phyloP scores from a whole-genome alignment of 129 eudicot species.

The Ambrosia trifida region DNA sequence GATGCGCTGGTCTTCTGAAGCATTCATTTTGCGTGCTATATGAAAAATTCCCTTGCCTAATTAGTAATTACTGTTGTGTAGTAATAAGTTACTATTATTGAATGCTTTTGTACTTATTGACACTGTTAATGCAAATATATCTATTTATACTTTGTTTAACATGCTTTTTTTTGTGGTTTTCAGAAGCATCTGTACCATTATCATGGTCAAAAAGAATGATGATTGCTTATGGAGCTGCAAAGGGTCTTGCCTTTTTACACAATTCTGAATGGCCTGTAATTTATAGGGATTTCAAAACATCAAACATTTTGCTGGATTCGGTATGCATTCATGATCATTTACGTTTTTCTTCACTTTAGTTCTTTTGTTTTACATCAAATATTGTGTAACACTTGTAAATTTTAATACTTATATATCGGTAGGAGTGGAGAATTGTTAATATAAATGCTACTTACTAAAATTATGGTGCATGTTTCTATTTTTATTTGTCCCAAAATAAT shows the following conservation, averaged over 20 bases:
- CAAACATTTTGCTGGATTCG: constrained; percentile 80
- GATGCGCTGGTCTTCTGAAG: too few relatives aligned
- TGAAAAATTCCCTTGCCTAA: background rate
- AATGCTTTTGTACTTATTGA: background rate
- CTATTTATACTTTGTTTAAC: constrained; percentile 32
- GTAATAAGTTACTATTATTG: background rate
- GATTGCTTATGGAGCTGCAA: constrained; percentile 98
- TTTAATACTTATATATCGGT: too few relatives aligned
- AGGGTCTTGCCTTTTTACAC: constrained; percentile 95
- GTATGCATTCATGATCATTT: constrained; percentile 28
- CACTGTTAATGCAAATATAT: background rate
- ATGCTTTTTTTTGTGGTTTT: constrained; percentile 54
- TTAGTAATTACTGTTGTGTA: background rate
- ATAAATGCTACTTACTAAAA: too few relatives aligned
- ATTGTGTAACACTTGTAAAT: too few relatives aligned
- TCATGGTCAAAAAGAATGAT: constrained; percentile 95
- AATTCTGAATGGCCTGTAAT: constrained; percentile 93
- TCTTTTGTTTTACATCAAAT: too few relatives aligned
- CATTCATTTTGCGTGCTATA: too few relatives aligned
- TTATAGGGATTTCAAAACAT: constrained; percentile 87
- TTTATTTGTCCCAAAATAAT: too few relatives aligned
- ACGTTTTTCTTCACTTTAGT: too few relatives aligned
- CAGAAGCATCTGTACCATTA: constrained; percentile 74
- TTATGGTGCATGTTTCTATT: too few relatives aligned
- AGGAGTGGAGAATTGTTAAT: too few relatives aligned